phyloP scores from a whole-genome alignment of 768 basidiomycete species.

The Termitomyces sp. region DNA sequence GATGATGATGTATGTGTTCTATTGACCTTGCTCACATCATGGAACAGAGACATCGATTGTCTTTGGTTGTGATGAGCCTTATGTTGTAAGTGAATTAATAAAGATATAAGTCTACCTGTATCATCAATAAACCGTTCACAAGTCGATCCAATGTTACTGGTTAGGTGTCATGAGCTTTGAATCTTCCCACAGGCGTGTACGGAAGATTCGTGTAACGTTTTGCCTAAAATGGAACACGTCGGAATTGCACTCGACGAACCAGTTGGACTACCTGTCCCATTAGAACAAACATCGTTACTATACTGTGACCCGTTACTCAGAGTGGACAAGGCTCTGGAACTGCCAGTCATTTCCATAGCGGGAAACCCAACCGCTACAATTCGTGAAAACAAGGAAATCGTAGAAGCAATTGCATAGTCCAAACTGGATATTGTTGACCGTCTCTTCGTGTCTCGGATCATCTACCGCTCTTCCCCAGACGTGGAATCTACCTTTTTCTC shows the following conservation, averaged over 20 bases:
- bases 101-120: neutral
- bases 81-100: conserved; percentile 44
- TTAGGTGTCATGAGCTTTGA: conserved; percentile 30
- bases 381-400: conserved; percentile 40
- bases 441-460: neutral
- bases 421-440: conserved; percentile 14
- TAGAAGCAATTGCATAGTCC: conserved; percentile 28
- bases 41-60: conserved; percentile 24
- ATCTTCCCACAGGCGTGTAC: conserved; percentile 36
- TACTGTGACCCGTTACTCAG: too few species aligned
- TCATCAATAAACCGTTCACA: conserved; percentile 21
- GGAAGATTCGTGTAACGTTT: too few species aligned
- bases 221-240: too few species aligned
- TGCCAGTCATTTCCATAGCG: too few species aligned
- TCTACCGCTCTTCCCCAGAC: conserved; percentile 15
- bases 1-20: neutral
- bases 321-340: too few species aligned
- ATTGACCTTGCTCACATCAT: neutral
- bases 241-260: too few species aligned
- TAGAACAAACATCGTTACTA: too few species aligned
- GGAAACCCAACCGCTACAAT: too few species aligned
- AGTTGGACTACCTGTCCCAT: too few species aligned
- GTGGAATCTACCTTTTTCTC: conserved; percentile 42
- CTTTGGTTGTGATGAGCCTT: conserved; percentile 41
- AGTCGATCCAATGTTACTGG: conserved; percentile 42